Conservation (phyloP, 306 rosid species). For the Trichosanthes truncata region DNA sequence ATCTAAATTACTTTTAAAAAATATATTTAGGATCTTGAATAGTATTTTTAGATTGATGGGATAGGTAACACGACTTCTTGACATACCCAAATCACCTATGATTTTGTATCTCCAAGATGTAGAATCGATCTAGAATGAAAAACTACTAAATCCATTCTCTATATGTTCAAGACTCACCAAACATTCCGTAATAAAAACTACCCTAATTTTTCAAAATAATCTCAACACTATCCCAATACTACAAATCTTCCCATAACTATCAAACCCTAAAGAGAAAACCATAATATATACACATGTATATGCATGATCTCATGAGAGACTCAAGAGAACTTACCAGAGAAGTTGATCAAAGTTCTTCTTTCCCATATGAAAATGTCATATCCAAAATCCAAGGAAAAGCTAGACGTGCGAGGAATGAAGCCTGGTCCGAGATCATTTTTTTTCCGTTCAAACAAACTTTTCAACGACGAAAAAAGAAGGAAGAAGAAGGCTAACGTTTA, state of each 20-base stretch:
- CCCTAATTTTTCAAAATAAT: not conserved
- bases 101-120: too few relatives aligned
- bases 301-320: not conserved
- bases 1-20: too few relatives aligned
- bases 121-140: too few relatives aligned
- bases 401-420: conserved; percentile 60
- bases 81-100: not conserved
- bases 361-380: not conserved
- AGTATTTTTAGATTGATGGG: not conserved
- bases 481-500: not conserved
- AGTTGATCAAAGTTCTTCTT: not conserved
- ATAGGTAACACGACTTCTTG: not conserved
- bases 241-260: not conserved
- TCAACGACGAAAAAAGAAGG: not conserved
- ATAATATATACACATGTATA: too few relatives aligned
- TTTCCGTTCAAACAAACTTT: not conserved
- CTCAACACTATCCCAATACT: too few relatives aligned
- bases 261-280: not conserved
- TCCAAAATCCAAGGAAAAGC: conserved; percentile 21
- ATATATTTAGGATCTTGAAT: not conserved
- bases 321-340: not conserved
- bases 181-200: not conserved
- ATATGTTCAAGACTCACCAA: not conserved
- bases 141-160: too few relatives aligned
- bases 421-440: conserved; percentile 69